phyloP scores from a whole-genome alignment of 106 monocot genomes.

The Triglochin maritima region DNA sequence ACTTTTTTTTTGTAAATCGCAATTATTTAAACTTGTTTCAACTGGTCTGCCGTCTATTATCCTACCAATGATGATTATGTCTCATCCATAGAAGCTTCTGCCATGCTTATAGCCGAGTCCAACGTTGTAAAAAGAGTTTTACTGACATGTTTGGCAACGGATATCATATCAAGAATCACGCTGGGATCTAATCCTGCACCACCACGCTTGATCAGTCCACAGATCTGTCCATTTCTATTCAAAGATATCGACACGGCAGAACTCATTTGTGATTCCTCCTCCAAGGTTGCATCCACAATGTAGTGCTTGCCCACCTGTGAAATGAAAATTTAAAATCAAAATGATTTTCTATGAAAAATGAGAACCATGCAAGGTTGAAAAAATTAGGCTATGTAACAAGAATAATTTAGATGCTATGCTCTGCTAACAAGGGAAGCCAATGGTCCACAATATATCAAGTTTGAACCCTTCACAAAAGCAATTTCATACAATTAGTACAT shows the following conservation, averaged over 20 bases:
- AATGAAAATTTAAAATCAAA: neutral
- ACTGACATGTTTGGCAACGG: constrained; percentile 62
- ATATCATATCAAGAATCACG: constrained; percentile 82
- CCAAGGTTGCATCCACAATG: constrained; percentile 86
- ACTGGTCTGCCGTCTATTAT: no score
- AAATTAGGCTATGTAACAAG: neutral
- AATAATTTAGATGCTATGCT: neutral
- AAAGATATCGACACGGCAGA: constrained; percentile 84
- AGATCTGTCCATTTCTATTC: constrained; percentile 67
- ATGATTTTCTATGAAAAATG: no score
- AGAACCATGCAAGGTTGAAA: neutral
- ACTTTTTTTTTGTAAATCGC: no score
- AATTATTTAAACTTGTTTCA: no score
- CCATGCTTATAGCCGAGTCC: constrained; percentile 72
- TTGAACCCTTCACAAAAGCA: no score
- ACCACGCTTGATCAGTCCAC: constrained; percentile 73
- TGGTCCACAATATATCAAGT: no score
- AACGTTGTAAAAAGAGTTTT: constrained; percentile 36
- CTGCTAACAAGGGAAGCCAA: no score
- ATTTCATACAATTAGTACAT: no score
- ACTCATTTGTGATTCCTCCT: constrained; percentile 97
- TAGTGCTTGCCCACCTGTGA: constrained; percentile 76
- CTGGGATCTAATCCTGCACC: constrained; percentile 79
- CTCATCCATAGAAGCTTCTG: constrained; percentile 27
- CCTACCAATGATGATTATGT: neutral